Base-by-base conservation (phyloP, 202 grass and related monocot genomes). In the Panicum virgatum region DNA sequence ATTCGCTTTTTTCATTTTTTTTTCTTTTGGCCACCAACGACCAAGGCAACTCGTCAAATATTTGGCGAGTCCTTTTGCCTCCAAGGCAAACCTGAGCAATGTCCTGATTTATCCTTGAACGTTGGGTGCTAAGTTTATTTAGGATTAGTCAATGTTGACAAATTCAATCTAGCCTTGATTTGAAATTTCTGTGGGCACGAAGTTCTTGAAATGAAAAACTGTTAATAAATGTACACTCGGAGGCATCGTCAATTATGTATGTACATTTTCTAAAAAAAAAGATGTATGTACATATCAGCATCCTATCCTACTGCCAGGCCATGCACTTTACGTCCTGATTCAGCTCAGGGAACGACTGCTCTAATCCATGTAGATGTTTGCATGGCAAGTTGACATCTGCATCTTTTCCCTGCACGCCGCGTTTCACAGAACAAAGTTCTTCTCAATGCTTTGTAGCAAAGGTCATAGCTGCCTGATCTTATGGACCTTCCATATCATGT, bases 401-500 rank as follows among this genome's bases (percentile, higher is more conserved):
- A 40, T 76, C n/a, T 30, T 22, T 3, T 67, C 68, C 43, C 32
- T 22, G 46, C 23, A 47, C 3, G 2, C 22, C 10, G 57, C 30
- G 72, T 19, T 54, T 48, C 1, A 10, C 72, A 43, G 34, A 15
- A 59, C 16, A 8, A 11, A 20, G 32, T 16, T 51, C 61, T 53
- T 79, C 38, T 12, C 43, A 16, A 5, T 66, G 30, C 23, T 58
- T 52, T 25, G 4, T 5, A 20, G 47, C n/a, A 65, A 51, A 58
- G 1, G 69, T 57, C 48, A 30, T 29, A 58, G 13, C 12, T n/a
- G 2, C 63, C 45, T 26, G 57, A 59, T 73, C 79, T 72, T 64
- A 47, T 20, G 48, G 51, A 68, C 34, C 66, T 43, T 84, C 57
- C 59, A 72, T 80, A 67, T 78, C 80, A 83, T 42, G 73, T 69